phyloP scores from a whole-genome alignment of 805 yeast genomes.

The Candida maltosa region DNA sequence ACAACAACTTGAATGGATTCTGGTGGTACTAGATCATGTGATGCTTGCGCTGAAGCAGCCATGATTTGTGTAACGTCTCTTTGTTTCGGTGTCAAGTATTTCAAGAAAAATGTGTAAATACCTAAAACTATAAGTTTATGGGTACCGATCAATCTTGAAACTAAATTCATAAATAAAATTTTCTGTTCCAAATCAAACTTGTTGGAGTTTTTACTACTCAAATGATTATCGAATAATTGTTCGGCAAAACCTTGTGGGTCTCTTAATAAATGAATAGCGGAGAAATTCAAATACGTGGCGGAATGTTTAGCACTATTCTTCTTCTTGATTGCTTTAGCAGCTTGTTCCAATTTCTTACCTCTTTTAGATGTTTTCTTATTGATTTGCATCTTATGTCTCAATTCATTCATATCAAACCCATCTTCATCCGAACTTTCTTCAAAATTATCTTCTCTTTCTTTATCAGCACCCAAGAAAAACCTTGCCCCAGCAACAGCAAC shows the following conservation, averaged over 20 bases:
- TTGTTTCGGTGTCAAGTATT: conserved; percentile 92
- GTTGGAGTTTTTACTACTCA: conserved; percentile 65
- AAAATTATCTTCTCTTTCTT: conserved; percentile 81
- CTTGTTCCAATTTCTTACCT: conserved; percentile 74
- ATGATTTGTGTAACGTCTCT: conserved; percentile 89
- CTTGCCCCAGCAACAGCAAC: conserved; percentile 86
- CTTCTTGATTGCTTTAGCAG: conserved; percentile 66
- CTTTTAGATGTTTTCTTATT: conserved; percentile 81
- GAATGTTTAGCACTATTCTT: conserved; percentile 52
- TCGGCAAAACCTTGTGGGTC: conserved; percentile 99
- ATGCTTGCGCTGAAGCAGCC: conserved; percentile 96
- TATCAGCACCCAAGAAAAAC: conserved; percentile 93
- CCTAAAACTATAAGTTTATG: conserved; percentile 91
- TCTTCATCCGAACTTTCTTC: conserved; percentile 72
- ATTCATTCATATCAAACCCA: conserved; percentile 65
- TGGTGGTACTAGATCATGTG: conserved; percentile 97
- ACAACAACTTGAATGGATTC: conserved; percentile 78
- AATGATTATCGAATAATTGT: conserved; percentile 65
- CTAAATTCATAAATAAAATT: conserved; percentile 79
- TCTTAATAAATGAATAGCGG: conserved; percentile 89
- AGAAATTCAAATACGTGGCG: conserved; percentile 77
- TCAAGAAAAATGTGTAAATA: conserved; percentile 81
- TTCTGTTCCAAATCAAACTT: conserved; percentile 84
- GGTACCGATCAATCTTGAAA: conserved; percentile 88
- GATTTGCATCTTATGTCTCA: conserved; percentile 78